Evolutionary conservation across 2,329 filamentous ascomycete genomes (phyloP).

Genomic region (Tolypocladium cylindrosporum): DNA sequence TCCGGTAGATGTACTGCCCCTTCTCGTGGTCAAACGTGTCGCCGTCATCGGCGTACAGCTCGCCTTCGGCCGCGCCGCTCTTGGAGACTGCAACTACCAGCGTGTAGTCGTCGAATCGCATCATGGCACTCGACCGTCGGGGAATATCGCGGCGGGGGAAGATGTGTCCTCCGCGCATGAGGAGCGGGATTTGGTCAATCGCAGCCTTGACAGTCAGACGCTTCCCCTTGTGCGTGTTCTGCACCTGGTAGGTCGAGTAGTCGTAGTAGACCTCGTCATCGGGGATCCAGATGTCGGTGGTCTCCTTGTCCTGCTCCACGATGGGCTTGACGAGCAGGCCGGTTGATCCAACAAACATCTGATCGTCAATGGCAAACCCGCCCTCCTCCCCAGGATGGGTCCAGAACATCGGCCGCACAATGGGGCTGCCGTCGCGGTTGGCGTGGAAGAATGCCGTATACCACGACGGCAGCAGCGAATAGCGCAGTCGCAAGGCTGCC

Average conservation of each 20-base stretch:
- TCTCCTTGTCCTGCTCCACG: slow-evolving; percentile 62
- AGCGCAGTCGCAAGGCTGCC: slow-evolving; percentile 77
- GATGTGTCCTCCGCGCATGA: slow-evolving; percentile 91
- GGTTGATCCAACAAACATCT: slow-evolving; percentile 82
- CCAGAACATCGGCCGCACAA: slow-evolving; percentile 88
- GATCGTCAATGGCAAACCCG: slow-evolving; percentile 84
- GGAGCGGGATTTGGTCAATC: slow-evolving; percentile 74
- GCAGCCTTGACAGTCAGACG: slow-evolving; percentile 62
- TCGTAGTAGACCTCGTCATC: slow-evolving; percentile 89
- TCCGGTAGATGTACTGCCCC: slow-evolving; percentile 81
- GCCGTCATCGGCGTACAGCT: slow-evolving; percentile 86
- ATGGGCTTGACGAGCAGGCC: slow-evolving; percentile 91
- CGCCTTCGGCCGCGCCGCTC: slow-evolving; percentile 54
- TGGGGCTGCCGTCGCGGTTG: slow-evolving; percentile 70
- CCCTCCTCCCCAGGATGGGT: slow-evolving; percentile 77
- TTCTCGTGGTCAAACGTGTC: slow-evolving; percentile 82
- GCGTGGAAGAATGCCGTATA: slow-evolving; percentile 96
- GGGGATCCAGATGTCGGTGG: slow-evolving; percentile 74
- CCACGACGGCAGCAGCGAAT: slow-evolving; percentile 84
- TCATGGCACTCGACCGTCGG: slow-evolving; percentile 73
- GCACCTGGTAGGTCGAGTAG: slow-evolving; percentile 79
- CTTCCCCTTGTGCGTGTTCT: slow-evolving; percentile 61
- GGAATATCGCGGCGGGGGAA: slow-evolving; percentile 83
- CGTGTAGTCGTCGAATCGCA: slow-evolving; percentile 94
- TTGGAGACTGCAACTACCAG: slow-evolving; percentile 66